Conservation (phyloP, 768 basidiomycete species). For the Neoboletus brunneissimus region DNA sequence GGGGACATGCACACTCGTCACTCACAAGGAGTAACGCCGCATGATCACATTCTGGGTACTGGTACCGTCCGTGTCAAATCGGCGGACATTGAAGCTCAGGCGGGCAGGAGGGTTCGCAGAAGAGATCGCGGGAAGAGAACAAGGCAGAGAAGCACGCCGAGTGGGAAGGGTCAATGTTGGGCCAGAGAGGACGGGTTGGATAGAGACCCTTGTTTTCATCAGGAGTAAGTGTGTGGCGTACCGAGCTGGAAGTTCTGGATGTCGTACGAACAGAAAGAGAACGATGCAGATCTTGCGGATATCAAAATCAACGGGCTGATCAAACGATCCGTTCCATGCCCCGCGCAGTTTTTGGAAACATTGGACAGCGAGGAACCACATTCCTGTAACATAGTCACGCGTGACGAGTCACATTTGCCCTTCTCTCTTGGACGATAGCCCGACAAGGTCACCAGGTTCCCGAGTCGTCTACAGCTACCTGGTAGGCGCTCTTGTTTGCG, state of each 20-base stretch:
- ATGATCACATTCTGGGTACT: slow-evolving; percentile 13
- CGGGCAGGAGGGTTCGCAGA: slow-evolving; percentile 8
- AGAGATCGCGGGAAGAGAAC: background rate
- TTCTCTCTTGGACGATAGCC: background rate
- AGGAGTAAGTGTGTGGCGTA: slow-evolving; percentile 3
- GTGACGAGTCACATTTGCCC: slow-evolving; percentile 2
- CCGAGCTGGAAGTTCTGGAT: background rate
- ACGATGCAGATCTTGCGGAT: slow-evolving; percentile 16
- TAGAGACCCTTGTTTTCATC: background rate
- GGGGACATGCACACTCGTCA: background rate
- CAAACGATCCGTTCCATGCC: slow-evolving; percentile 7
- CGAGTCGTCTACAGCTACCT: background rate
- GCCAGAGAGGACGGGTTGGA: background rate
- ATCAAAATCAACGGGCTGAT: slow-evolving; percentile 14
- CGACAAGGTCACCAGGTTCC: background rate
- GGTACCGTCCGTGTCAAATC: slow-evolving; percentile 8
- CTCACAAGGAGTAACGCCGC: slow-evolving; percentile 11
- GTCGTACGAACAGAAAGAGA: background rate
- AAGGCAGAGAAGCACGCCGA: background rate
- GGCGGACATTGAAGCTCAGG: slow-evolving; percentile 13
- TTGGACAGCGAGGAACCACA: slow-evolving; percentile 11
- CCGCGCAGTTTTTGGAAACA: slow-evolving; percentile 9
- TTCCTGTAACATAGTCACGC: slow-evolving; percentile 19
- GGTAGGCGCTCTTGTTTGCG: background rate
- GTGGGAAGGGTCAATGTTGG: slow-evolving; percentile 1